Percentiles rank a stretch among this genome's conserved stretches.
These are phyloP conservation scores for Cymbidium sinense DNA, from an alignment of 106 monocot genomes.

Conservation along the genomic window DNA sequence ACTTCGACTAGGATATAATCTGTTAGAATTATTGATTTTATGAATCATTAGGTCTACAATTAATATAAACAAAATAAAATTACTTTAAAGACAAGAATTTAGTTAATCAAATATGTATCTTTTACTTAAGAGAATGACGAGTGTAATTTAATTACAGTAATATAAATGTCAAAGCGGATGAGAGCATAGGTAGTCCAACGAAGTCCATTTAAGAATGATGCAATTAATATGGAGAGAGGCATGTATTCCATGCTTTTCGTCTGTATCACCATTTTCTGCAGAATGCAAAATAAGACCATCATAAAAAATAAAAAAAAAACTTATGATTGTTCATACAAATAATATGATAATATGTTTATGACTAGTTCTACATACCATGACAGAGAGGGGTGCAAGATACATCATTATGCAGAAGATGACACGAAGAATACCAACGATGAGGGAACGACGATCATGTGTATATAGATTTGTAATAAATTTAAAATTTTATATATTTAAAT, in stretches of 20 bases:
- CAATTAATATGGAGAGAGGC: constrained; percentile 66
- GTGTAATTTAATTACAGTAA: constrained; percentile 42
- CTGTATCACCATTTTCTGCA: constrained; percentile 76
- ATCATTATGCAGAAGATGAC: constrained; percentile 21
- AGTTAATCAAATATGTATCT: too few relatives aligned
- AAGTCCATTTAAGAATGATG: constrained; percentile 63
- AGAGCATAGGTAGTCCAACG: constrained; percentile 81
- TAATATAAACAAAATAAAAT: too few relatives aligned
- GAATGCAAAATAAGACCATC: too few relatives aligned
- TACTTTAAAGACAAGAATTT: too few relatives aligned
- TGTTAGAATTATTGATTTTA: too few relatives aligned
- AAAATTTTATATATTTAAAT: too few relatives aligned
- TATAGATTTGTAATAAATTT: too few relatives aligned
- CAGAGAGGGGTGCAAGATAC: constrained; percentile 15
- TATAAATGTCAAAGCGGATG: constrained; percentile 67
- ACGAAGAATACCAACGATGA: constrained; percentile 9
- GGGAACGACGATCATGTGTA: neutral
- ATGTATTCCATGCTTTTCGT: constrained; percentile 89
- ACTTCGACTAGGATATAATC: too few relatives aligned
- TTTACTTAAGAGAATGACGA: neutral
- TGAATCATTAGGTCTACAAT: too few relatives aligned
- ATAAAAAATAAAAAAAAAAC: neutral
- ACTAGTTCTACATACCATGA: constrained; percentile 8
- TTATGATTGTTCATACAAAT: neutral
- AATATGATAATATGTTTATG: neutral